Percentiles rank a stretch among this genome's conserved stretches.
phyloP scores from a whole-genome alignment of 1,284 basidiomycete genomes.

The Neotropicomus parvogracilis region DNA sequence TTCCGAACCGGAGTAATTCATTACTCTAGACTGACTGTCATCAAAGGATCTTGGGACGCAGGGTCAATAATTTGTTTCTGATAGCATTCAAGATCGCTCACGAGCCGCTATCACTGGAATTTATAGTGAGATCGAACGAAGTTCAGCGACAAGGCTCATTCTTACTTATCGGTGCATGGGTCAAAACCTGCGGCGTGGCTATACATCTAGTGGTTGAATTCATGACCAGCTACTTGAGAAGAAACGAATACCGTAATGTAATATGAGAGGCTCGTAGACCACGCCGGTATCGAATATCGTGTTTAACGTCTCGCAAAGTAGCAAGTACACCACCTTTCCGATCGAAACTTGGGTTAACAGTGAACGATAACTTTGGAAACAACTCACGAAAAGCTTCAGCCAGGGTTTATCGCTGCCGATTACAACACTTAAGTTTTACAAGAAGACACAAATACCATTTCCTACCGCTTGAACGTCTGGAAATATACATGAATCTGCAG shows the following conservation, averaged over 20 bases:
- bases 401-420: constrained; percentile 37
- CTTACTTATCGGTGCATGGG: constrained; percentile 14
- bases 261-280: constrained; percentile 44
- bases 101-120: constrained; percentile 35
- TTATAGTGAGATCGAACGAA: neutral
- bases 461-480: constrained; percentile 11
- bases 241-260: constrained; percentile 35
- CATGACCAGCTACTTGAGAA: neutral
- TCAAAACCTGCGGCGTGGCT: constrained; percentile 3
- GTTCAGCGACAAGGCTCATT: neutral
- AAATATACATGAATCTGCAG: constrained; percentile 31
- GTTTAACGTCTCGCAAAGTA: constrained; percentile 43
- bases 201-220: neutral
- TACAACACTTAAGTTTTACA: neutral
- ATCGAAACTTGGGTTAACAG: neutral
- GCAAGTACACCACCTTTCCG: constrained; percentile 39
- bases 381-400: constrained; percentile 40
- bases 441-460: neutral
- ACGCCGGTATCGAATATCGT: constrained; percentile 42
- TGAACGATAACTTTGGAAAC: neutral
- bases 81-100: constrained; percentile 15
- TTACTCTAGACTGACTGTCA: constrained; percentile 14
- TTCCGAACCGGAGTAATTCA: neutral
- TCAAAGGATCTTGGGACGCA: constrained; percentile 15
- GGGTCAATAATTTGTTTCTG: neutral